Evolutionary conservation across 305 asterid species (phyloP).

Genomic region (Galium porrigens): DNA sequence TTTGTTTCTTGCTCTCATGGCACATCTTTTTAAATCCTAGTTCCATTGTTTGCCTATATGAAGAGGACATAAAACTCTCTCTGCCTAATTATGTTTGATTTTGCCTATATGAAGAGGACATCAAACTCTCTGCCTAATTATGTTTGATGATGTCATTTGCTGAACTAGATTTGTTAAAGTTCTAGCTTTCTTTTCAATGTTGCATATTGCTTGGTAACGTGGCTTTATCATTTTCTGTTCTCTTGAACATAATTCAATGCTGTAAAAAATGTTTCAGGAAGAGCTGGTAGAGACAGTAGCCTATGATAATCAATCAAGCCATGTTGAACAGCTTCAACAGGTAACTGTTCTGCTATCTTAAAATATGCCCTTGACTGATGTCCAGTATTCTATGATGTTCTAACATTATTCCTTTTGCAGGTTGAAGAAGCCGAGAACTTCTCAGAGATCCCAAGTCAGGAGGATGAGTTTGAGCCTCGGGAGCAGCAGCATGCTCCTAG

Average conservation of each 20-base stretch:
- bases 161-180: background rate
- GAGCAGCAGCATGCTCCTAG: constrained; percentile 32
- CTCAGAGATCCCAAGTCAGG: constrained; percentile 27
- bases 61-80: background rate
- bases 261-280: constrained; percentile 27
- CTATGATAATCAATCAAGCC: constrained; percentile 24
- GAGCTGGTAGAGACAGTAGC: constrained; percentile 28
- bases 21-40: background rate
- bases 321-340: constrained; percentile 28
- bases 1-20: background rate
- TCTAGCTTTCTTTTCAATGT: background rate
- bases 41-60: background rate
- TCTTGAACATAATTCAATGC: background rate
- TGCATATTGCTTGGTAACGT: background rate
- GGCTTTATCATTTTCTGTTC: background rate
- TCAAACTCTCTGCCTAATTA: background rate
- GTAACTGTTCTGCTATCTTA: constrained; percentile 18
- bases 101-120: background rate
- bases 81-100: background rate
- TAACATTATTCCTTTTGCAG: constrained; percentile 16
- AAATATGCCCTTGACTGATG: background rate
- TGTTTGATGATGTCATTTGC: background rate
- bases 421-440: constrained; percentile 29
- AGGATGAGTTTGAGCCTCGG: constrained; percentile 24
- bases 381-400: background rate